Evolutionary conservation across 805 yeast species (phyloP).

Genomic region (Pichia paraexigua): DNA sequence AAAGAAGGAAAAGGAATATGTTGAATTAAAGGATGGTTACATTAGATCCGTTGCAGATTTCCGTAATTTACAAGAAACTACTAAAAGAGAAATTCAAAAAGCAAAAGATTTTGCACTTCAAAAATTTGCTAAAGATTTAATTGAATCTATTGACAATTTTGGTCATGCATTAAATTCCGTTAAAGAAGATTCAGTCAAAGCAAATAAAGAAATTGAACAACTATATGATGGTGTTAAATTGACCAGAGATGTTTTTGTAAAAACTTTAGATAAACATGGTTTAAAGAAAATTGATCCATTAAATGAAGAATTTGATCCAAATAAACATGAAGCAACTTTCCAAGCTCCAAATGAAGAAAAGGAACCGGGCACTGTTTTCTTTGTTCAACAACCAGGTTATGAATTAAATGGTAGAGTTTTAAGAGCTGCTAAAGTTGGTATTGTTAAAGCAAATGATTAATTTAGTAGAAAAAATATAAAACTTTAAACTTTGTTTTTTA

Average conservation of each 20-base stretch:
- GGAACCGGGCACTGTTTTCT: slow-evolving; percentile 88
- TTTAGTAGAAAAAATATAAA: slow-evolving; percentile 2
- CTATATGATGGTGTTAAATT: slow-evolving; percentile 82
- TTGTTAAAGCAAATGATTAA: slow-evolving; percentile 55
- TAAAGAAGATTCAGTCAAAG: slow-evolving; percentile 48
- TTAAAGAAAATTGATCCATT: slow-evolving; percentile 72
- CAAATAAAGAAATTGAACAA: slow-evolving; percentile 59
- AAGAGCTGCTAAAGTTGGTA: slow-evolving; percentile 94
- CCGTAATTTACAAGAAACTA: slow-evolving; percentile 84
- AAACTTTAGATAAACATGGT: slow-evolving; percentile 76
- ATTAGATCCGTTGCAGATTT: slow-evolving; percentile 85
- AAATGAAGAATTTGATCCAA: slow-evolving; percentile 84
- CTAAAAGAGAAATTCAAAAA: slow-evolving; percentile 78
- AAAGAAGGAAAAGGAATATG: slow-evolving; percentile 62
- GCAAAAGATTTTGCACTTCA: slow-evolving; percentile 87
- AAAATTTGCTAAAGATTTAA: slow-evolving; percentile 82
- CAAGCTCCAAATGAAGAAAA: slow-evolving; percentile 80
- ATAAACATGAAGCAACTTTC: slow-evolving; percentile 87
- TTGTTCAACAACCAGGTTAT: slow-evolving; percentile 87
- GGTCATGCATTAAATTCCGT: slow-evolving; percentile 77
- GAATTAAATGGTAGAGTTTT: slow-evolving; percentile 78
- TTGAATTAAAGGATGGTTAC: slow-evolving; percentile 75
- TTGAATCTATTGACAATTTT: slow-evolving; percentile 86
- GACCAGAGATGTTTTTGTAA: slow-evolving; percentile 82
- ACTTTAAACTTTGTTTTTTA: background rate